These are phyloP conservation scores for Theileria equi DNA, from an alignment of 169 alveolate genomes.

Conservation along the genomic window DNA sequence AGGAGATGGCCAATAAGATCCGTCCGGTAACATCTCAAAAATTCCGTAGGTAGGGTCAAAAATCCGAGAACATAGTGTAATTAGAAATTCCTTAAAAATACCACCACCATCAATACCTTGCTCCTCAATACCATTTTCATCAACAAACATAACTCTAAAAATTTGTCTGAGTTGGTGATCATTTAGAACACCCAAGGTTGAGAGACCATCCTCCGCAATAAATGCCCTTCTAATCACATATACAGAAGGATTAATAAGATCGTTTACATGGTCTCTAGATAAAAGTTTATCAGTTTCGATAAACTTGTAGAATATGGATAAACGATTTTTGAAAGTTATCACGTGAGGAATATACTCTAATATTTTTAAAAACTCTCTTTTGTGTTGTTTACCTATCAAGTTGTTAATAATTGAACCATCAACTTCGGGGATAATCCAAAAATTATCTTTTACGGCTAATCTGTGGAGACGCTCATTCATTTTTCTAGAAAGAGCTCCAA, in stretches of 20 bases:
- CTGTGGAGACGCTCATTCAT: conserved; percentile 40
- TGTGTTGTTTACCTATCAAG: conserved; percentile 4
- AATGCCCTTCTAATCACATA: conserved; percentile 70
- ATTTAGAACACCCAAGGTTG: conserved; percentile 56
- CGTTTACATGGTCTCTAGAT: conserved; percentile 39
- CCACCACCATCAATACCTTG: conserved; percentile 99
- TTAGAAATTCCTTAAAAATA: conserved; percentile 92
- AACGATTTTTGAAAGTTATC: conserved; percentile 34
- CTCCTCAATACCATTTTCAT: conserved; percentile 85
- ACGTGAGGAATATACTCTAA: conserved; percentile 48
- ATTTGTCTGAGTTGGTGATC: conserved; percentile 61
- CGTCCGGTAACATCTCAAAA: conserved; percentile 72
- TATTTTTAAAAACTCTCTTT: conserved; percentile 1
- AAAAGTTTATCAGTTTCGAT: conserved; percentile 25
- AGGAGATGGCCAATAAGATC: conserved; percentile 69
- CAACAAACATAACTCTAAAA: conserved; percentile 82
- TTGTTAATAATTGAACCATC: conserved; percentile 19
- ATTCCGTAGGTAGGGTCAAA: conserved; percentile 86
- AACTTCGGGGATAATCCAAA: conserved; percentile 28
- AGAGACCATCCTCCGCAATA: conserved; percentile 76
- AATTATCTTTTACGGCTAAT: not conserved
- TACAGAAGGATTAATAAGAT: conserved; percentile 39
- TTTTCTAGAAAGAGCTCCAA: conserved; percentile 20
- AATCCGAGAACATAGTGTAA: conserved; percentile 80
- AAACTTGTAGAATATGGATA: conserved; percentile 30